Evolutionary conservation across 371 early-diverging fungal species (phyloP), one percentile per base, ranked within the genome.

Genomic region (Haplosporangium sp.): DNA sequence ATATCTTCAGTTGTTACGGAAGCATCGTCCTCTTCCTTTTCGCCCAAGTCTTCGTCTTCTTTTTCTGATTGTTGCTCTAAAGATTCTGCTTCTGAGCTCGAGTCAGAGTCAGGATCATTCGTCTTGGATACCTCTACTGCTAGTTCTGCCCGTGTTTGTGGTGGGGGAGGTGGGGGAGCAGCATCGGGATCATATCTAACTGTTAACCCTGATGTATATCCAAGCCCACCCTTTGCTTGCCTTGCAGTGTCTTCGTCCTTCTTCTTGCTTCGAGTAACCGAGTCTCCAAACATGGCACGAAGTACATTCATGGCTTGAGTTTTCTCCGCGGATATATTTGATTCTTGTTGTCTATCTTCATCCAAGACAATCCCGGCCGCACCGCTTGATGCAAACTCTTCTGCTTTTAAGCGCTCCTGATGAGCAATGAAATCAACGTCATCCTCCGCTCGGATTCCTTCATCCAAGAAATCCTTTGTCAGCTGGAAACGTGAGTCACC

Each of bases 401-500:
- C 67, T n/a, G 35, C 64, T 44, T 63, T 56, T 13, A 74, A 19
- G 4, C 70, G 67, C 17, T 79, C 67, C 50, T 74, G 74, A 67
- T 79, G 79, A 9, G 79, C 79, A n/a, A 74, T 60, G 47, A 55
- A 79, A 19, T 79, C 79, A 13, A 55, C 56, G 47, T 77, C 74
- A 45, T 79, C 79, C 45, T 79, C 79, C 0, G 40, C 74, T 19
- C 60, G 74, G 50, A 74, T 79, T 61, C 68, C 56, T 1, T 79
- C 74, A 53, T 79, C 79, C 71, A 79, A 74, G 64, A 89, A 89
- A 53, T 88, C 90, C 69, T 86, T 86, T 42, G 85, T 85, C 60
- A 89, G 53, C 38, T 89, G 88, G 85, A 89, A 89, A 72, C 90
- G 88, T 0, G 87, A 86, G 72, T 89, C 90, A n/a, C 86, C 81